Percentiles rank a stretch among this genome's conserved stretches.
Conservation (phyloP, 345 rosid species). For the Ricinus communis region DNA sequence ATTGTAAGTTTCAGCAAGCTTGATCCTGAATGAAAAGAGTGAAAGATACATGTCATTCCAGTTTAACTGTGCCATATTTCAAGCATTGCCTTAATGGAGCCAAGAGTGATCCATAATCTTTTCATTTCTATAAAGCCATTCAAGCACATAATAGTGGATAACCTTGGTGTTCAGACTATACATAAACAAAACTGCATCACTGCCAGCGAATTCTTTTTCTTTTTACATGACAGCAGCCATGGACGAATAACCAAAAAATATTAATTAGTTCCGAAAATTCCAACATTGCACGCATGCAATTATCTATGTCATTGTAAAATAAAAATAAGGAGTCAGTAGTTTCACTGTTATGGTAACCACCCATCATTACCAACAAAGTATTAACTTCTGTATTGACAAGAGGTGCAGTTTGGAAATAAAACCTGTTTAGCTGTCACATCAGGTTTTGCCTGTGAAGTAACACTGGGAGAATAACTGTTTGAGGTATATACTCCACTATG, state of each 20-base stretch:
- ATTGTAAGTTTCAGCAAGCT: neutral
- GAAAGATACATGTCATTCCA: neutral
- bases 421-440: constrained; percentile 3
- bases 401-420: neutral
- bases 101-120: neutral
- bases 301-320: neutral
- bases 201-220: neutral
- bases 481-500: neutral
- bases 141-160: neutral
- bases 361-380: neutral
- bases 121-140: neutral
- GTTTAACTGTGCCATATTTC: too few species aligned
- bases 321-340: neutral
- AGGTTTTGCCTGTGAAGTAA: neutral
- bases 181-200: neutral
- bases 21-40: neutral
- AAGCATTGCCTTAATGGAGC: neutral
- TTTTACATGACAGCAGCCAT: neutral
- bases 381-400: neutral
- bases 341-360: neutral
- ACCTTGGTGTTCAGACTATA: neutral
- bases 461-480: neutral
- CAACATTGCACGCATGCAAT: neutral
- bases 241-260: neutral
- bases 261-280: neutral